These are phyloP conservation scores for Fusarium chuoi DNA, from an alignment of 2,329 filamentous ascomycete species.

Conservation along the genomic window DNA sequence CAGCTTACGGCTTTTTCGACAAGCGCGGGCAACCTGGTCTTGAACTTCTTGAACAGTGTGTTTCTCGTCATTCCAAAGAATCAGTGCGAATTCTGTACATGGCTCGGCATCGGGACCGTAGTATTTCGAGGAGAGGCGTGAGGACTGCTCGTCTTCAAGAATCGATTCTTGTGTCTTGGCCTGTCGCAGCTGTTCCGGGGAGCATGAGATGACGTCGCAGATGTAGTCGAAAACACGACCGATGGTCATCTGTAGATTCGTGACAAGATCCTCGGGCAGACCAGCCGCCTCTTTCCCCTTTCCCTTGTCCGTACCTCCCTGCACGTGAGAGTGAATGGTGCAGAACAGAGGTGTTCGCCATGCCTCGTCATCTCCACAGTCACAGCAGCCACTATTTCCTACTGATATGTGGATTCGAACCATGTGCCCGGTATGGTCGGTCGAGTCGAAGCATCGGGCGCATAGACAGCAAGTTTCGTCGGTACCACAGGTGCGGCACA, in stretches of 20 bases:
- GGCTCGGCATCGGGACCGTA: conserved; percentile 70
- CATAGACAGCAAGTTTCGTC: conserved; percentile 97
- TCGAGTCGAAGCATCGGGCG: conserved; percentile 92
- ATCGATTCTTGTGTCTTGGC: conserved; percentile 87
- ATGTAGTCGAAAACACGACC: conserved; percentile 90
- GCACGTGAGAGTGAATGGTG: conserved; percentile 83
- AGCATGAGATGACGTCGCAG: conserved; percentile 97
- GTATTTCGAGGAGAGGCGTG: conserved; percentile 74
- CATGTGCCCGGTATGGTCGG: conserved; percentile 92
- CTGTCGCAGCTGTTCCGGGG: conserved; percentile 91
- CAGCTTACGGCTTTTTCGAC: conserved; percentile 74
- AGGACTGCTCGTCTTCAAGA: conserved; percentile 80
- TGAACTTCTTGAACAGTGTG: conserved; percentile 93
- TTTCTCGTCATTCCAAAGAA: conserved; percentile 99
- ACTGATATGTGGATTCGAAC: conserved; percentile 88
- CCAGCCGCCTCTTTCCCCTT: conserved; percentile 68
- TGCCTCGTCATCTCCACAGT: conserved; percentile 95
- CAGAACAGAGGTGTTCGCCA: conserved; percentile 91
- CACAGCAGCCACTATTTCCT: conserved; percentile 95
- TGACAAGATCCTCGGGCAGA: conserved; percentile 79
- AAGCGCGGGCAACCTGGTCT: conserved; percentile 90
- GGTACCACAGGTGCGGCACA: conserved; percentile 91
- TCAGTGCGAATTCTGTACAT: conserved; percentile 76
- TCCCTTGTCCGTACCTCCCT: conserved; percentile 64
- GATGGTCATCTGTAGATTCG: conserved; percentile 86